Percentiles rank a stretch among this genome's conserved stretches.
phyloP scores from a whole-genome alignment of 371 early-diverging fungal species.

The Homolaphlyctis polyrhiza region DNA sequence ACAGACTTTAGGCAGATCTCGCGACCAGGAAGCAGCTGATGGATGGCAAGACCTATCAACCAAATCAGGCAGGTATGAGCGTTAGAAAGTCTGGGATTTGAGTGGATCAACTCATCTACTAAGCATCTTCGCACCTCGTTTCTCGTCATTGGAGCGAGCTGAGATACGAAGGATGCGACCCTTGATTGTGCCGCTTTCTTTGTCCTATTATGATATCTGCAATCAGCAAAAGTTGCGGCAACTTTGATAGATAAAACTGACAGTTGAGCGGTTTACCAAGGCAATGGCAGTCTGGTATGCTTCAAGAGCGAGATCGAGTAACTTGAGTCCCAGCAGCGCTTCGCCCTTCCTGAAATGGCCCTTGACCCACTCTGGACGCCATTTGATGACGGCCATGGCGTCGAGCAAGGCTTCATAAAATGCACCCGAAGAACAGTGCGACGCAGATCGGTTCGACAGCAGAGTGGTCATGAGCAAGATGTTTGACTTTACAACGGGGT shows the following conservation, averaged over 20 bases:
- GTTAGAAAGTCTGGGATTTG: no score
- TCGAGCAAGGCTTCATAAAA: conserved; percentile 60
- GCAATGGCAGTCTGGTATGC: conserved; percentile 49
- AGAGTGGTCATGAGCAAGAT: conserved; percentile 26
- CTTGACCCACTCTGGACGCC: conserved; percentile 73
- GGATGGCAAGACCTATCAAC: conserved; percentile 51
- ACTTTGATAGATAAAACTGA: neutral
- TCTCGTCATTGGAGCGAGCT: no score
- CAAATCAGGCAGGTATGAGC: no score
- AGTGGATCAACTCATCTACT: no score
- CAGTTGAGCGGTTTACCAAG: conserved; percentile 19
- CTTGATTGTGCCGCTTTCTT: conserved; percentile 2
- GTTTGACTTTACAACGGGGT: no score
- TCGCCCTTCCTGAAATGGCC: conserved; percentile 72
- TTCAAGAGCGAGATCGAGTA: conserved; percentile 56
- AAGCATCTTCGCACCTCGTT: no score
- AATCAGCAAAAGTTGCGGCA: no score
- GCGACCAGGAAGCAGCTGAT: conserved; percentile 63
- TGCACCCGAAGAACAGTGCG: conserved; percentile 41
- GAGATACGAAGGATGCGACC: neutral
- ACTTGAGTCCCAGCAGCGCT: conserved; percentile 49
- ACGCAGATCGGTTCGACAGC: conserved; percentile 66
- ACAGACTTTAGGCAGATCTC: conserved; percentile 55
- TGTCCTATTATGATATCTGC: neutral
- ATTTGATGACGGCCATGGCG: conserved; percentile 50